Base-by-base conservation (phyloP, 2,329 filamentous ascomycete genomes). In the Celoporthe dispersa region DNA sequence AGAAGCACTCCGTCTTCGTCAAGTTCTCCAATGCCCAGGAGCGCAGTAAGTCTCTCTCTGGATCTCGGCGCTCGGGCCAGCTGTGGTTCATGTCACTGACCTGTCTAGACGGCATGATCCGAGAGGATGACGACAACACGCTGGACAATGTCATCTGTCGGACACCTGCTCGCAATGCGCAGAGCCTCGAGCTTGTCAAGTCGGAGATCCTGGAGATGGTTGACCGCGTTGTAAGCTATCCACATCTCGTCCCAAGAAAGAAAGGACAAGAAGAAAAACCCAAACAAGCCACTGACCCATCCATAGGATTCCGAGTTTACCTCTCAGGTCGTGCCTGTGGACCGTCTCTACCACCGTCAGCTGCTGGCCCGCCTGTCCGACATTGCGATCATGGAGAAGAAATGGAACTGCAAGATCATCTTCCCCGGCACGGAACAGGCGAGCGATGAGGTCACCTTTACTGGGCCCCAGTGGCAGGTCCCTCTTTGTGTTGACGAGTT, bases 1-100 rank as follows among this genome's bases (percentile, higher is more conserved):
- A 99, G 85, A 98, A 98, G 83, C 97, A 99, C 82, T 98, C 96
- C 0, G 96, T 99, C 75, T 99, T 99, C 76, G 96, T 99, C 83
- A 99, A 99, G 80, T 99, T 99, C 78, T 97, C 94, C 74, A 99
- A 99, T 76, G 96, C 96, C 22, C 98, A 98, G 94, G 96, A 99
- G 79, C 91, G 96, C 78, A 96, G 94, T 83, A 76, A 48, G 74
- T 68, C 35, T 44, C 35, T n/a, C n/a, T n/a, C n/a, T 37, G 9
- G 31, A 39, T 14, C 31, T 55, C 22, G 39, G 14, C 63, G 22
- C 28, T n/a, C 63, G 9, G 2, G 19, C 14, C 19, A 39, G 25
- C 19, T 25, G 11, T 14, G 28, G 22, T 51, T 22, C 19, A 35
- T 16, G 19, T 35, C 61, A 69, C 79, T 82, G 75, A 82, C 71